Percentiles rank a stretch among this genome's conserved stretches.
These are phyloP conservation scores for Pseudogymnoascus sp. DNA, from an alignment of 2,329 filamentous ascomycete species.

Conservation along the genomic window DNA sequence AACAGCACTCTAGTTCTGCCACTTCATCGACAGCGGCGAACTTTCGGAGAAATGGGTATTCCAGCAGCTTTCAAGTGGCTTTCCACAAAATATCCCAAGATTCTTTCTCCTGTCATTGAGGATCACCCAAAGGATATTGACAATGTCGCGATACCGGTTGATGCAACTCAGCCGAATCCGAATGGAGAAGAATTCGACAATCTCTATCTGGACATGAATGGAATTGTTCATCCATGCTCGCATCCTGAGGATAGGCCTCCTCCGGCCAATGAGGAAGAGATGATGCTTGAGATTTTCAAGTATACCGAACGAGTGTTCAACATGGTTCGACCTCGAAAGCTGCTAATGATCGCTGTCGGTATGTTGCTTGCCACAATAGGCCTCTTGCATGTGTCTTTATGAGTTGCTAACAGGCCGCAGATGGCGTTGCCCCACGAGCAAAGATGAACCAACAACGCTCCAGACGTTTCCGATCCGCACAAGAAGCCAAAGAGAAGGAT, in stretches of 20 bases:
- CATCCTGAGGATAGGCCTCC: conserved; percentile 91
- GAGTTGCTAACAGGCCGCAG: conserved; percentile 36
- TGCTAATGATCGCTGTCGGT: conserved; percentile 97
- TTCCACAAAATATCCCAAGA: conserved; percentile 94
- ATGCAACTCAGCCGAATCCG: conserved; percentile 78
- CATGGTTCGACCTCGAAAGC: conserved; percentile 93
- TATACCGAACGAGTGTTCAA: conserved; percentile 99
- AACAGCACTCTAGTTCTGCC: conserved; percentile 6
- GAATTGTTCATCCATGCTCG: conserved; percentile 97
- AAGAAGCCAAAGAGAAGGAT: conserved; percentile 91
- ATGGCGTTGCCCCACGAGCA: conserved; percentile 92
- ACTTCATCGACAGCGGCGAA: neutral
- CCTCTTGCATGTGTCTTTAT: neutral
- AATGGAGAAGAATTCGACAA: conserved; percentile 99
- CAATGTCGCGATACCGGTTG: conserved; percentile 76
- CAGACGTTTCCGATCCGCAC: conserved; percentile 85
- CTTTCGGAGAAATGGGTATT: conserved; percentile 66
- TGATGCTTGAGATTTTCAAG: conserved; percentile 98
- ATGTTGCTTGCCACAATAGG: conserved; percentile 30
- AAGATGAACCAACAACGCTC: conserved; percentile 99
- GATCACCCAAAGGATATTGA: conserved; percentile 76
- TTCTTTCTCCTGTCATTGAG: conserved; percentile 85
- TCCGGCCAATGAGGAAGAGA: conserved; percentile 91
- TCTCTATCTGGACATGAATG: conserved; percentile 98
- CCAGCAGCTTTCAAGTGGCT: conserved; percentile 81